These are phyloP conservation scores for Parathielavia appendiculata DNA, from an alignment of 495 filamentous ascomycete species.

Conservation along the genomic window DNA sequence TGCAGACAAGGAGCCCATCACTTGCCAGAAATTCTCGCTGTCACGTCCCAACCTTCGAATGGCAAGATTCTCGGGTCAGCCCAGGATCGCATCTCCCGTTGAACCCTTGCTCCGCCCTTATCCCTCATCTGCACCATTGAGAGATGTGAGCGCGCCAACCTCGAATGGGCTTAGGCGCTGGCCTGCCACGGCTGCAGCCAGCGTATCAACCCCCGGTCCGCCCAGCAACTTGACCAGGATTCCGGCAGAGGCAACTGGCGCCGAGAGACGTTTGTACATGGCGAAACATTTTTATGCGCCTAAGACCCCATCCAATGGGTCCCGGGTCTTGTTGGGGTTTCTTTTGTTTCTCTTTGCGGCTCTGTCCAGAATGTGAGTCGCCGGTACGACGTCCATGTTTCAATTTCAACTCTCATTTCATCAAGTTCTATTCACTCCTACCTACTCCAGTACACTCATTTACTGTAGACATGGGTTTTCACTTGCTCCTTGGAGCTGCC, in stretches of 20 bases:
- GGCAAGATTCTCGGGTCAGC: slow-evolving; percentile 6
- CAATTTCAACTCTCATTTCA: background rate
- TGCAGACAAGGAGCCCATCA: background rate
- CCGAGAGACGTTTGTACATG: background rate
- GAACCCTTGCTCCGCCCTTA: background rate
- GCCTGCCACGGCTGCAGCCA: slow-evolving; percentile 4
- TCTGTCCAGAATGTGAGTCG: background rate
- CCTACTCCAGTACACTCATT: background rate
- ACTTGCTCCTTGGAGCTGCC: slow-evolving; percentile 20
- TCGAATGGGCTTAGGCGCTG: background rate
- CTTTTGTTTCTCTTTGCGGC: slow-evolving; percentile 8
- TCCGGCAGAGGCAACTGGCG: background rate
- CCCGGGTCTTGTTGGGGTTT: background rate
- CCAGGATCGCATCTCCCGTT: background rate
- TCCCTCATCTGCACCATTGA: slow-evolving; percentile 2
- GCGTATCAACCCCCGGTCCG: slow-evolving; percentile 12
- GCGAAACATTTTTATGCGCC: slow-evolving; percentile 4
- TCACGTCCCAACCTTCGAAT: no score
- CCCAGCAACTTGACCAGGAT: background rate
- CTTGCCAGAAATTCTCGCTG: background rate
- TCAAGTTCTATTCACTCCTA: background rate
- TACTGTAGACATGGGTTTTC: slow-evolving; percentile 15
- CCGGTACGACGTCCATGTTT: slow-evolving; percentile 8
- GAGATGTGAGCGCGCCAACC: background rate
- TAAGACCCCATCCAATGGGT: background rate